Evolutionary conservation across 73 alveolate species (phyloP).

Genomic region (Tetrahymena borealis): DNA sequence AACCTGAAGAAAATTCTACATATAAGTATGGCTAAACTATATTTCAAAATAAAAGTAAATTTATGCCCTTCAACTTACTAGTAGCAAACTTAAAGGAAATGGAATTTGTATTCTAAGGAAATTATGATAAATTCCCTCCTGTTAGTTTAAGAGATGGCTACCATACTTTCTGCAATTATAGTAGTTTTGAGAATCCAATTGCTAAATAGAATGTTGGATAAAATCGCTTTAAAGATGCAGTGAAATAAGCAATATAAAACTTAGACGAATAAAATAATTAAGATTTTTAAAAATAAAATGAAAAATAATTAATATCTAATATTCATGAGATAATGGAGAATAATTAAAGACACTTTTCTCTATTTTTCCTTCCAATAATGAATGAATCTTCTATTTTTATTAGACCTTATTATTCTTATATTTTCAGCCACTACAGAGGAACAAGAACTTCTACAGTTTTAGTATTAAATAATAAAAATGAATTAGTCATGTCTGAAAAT

Average conservation of each 20-base stretch:
- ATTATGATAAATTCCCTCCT: neutral
- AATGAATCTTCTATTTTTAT: neutral
- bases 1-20: neutral
- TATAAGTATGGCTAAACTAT: neutral
- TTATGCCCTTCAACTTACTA: neutral
- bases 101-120: neutral
- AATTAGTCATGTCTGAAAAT: neutral
- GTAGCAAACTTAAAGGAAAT: neutral
- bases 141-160: neutral
- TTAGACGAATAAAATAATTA: neutral
- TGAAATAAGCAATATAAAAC: neutral
- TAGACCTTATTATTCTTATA: neutral
- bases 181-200: neutral
- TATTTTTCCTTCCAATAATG: neutral
- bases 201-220: neutral
- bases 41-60: neutral
- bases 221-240: neutral
- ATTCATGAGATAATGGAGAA: neutral
- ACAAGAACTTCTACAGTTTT: neutral
- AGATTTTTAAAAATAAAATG: neutral
- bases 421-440: neutral
- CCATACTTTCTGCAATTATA: neutral
- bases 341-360: neutral
- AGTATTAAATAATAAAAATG: neutral
- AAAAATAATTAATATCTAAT: neutral